Conservation (phyloP, 2,329 filamentous ascomycete species). For the Lachnellula hyalina region DNA sequence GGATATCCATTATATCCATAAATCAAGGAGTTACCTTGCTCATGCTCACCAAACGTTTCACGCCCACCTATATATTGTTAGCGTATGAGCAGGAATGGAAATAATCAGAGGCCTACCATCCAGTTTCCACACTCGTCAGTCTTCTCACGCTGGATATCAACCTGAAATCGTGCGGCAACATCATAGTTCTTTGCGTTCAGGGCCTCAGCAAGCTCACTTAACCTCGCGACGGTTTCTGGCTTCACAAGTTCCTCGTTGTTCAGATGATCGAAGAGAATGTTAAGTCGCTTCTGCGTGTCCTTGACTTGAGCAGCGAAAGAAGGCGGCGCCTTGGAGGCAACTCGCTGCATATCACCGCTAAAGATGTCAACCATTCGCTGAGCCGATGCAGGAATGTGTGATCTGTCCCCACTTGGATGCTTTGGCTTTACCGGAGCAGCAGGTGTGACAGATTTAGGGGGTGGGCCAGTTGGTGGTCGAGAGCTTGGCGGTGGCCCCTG, state of each 20-base stretch:
- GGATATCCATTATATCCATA: neutral
- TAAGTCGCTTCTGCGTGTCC: conserved; percentile 88
- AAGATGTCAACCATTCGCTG: conserved; percentile 78
- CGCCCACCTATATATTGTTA: conserved; percentile 57
- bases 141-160: conserved; percentile 71
- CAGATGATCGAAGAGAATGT: conserved; percentile 91
- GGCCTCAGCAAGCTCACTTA: conserved; percentile 59
- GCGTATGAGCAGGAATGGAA: conserved; percentile 17
- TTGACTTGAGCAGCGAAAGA: conserved; percentile 84
- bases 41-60: conserved; percentile 75
- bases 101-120: conserved; percentile 61
- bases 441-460: conserved; percentile 32
- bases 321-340: conserved; percentile 79
- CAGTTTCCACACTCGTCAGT: conserved; percentile 78
- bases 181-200: conserved; percentile 66
- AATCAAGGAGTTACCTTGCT: conserved; percentile 62
- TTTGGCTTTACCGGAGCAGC: conserved; percentile 53
- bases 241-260: conserved; percentile 92
- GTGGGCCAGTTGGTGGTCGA: conserved; percentile 36
- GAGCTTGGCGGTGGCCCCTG: conserved; percentile 41
- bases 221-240: conserved; percentile 66
- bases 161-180: conserved; percentile 61
- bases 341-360: conserved; percentile 77
- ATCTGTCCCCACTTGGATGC: conserved; percentile 80
- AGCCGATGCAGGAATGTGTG: conserved; percentile 75